Conservation (phyloP, 2,329 filamentous ascomycete species). For the Ophiostoma sp. region DNA sequence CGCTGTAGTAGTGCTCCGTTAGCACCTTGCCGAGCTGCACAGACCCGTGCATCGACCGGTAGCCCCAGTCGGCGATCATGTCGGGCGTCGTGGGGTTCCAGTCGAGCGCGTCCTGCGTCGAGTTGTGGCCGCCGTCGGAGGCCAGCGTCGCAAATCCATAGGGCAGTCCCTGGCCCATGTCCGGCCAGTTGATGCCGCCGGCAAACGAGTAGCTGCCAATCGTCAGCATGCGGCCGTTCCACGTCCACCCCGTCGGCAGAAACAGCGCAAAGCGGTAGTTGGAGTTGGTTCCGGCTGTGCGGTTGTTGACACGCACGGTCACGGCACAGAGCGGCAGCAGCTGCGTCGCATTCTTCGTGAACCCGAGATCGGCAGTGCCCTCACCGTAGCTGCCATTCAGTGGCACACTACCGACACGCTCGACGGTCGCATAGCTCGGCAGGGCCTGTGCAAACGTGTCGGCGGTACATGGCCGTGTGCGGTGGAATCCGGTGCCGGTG, state of each 20-base stretch:
- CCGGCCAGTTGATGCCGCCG: constrained; percentile 33
- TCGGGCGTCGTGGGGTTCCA: constrained; percentile 39
- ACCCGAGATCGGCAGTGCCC: constrained; percentile 33
- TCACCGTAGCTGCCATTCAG: constrained; percentile 36
- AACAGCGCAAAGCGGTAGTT: constrained; percentile 38
- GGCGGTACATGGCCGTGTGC: constrained; percentile 13
- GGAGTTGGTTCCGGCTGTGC: constrained; percentile 19
- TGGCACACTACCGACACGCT: constrained; percentile 32
- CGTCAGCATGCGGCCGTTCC: constrained; percentile 36
- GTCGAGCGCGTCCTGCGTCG: constrained; percentile 29
- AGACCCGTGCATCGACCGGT: constrained; percentile 44
- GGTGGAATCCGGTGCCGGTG: background rate
- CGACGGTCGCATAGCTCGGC: constrained; percentile 32
- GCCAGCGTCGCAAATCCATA: constrained; percentile 41
- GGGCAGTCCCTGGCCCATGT: constrained; percentile 31
- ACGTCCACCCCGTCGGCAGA: constrained; percentile 32
- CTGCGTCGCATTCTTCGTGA: constrained; percentile 35
- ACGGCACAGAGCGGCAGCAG: constrained; percentile 32
- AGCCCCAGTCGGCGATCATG: constrained; percentile 38
- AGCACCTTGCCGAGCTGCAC: constrained; percentile 46
- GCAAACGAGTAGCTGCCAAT: constrained; percentile 39
- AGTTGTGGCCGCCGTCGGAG: constrained; percentile 42
- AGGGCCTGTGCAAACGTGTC: constrained; percentile 19
- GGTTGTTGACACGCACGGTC: background rate
- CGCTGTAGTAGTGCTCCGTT: constrained; percentile 44